These are phyloP conservation scores for Xylaria arbuscula DNA, from an alignment of 2,329 filamentous ascomycete species.

Conservation along the genomic window DNA sequence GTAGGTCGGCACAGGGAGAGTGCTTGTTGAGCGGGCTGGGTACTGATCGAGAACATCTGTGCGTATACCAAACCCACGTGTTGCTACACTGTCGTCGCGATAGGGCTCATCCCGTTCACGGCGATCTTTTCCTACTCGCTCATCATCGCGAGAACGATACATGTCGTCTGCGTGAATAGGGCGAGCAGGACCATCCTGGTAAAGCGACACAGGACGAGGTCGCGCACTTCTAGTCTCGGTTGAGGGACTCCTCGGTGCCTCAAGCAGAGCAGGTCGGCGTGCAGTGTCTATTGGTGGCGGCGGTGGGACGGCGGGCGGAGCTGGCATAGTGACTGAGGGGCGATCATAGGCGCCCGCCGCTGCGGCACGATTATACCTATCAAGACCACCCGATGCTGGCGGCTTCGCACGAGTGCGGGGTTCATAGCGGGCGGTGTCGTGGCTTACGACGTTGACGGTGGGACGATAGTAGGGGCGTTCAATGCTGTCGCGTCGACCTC, in stretches of 20 bases:
- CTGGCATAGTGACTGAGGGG: slow-evolving; percentile 58
- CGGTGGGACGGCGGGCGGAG: slow-evolving; percentile 57
- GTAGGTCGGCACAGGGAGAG: slow-evolving; percentile 49
- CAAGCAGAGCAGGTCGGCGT: slow-evolving; percentile 50
- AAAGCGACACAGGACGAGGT: slow-evolving; percentile 63
- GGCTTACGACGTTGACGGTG: slow-evolving; percentile 61
- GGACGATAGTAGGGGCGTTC: slow-evolving; percentile 67
- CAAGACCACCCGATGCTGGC: slow-evolving; percentile 75
- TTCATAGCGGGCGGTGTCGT: slow-evolving; percentile 60
- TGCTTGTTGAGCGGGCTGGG: slow-evolving; percentile 47
- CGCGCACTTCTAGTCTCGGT: slow-evolving; percentile 49
- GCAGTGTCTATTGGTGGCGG: slow-evolving; percentile 51
- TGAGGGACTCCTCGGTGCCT: slow-evolving; percentile 52
- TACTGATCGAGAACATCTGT: slow-evolving; percentile 53
- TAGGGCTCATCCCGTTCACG: slow-evolving; percentile 59
- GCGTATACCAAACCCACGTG: slow-evolving; percentile 65
- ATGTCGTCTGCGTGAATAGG: slow-evolving; percentile 60
- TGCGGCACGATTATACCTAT: slow-evolving; percentile 68
- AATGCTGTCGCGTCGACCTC: slow-evolving; percentile 64
- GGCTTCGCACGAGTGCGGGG: slow-evolving; percentile 66
- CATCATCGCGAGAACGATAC: slow-evolving; percentile 62
- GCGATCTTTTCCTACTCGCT: slow-evolving; percentile 56
- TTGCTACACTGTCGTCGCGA: slow-evolving; percentile 59
- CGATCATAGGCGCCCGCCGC: slow-evolving; percentile 59
- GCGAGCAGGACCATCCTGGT: slow-evolving; percentile 61